These are phyloP conservation scores for Pseudogymnoascus sp. DNA, from an alignment of 2,329 filamentous ascomycete genomes.

Conservation along the genomic window DNA sequence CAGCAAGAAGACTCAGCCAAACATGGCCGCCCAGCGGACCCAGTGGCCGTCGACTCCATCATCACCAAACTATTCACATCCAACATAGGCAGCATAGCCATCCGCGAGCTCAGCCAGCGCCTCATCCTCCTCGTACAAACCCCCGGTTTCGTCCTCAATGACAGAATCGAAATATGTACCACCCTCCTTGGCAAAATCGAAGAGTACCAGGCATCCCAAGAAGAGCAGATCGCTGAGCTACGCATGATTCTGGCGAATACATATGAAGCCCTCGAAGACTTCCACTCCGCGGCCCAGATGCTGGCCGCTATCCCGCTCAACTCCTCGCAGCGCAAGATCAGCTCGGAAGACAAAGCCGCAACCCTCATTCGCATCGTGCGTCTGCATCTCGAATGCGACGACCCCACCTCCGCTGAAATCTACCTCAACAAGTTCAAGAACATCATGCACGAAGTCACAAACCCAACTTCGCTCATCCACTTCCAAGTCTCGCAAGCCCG, in stretches of 20 bases:
- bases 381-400: slow-evolving; percentile 88
- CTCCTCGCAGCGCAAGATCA: slow-evolving; percentile 74
- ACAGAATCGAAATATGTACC: slow-evolving; percentile 68
- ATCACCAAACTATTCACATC: slow-evolving; percentile 26
- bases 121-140: slow-evolving; percentile 57
- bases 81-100: slow-evolving; percentile 26
- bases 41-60: slow-evolving; percentile 23
- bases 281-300: slow-evolving; percentile 63
- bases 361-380: slow-evolving; percentile 93
- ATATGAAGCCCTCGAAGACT: slow-evolving; percentile 77
- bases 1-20: slow-evolving; percentile 36
- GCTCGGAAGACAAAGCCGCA: slow-evolving; percentile 70
- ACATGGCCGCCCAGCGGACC: slow-evolving; percentile 16
- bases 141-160: slow-evolving; percentile 48
- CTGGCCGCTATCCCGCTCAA: slow-evolving; percentile 83
- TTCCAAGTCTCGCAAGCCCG: slow-evolving; percentile 89
- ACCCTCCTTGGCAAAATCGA: slow-evolving; percentile 57
- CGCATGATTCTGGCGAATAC: slow-evolving; percentile 76
- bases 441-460: slow-evolving; percentile 68
- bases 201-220: slow-evolving; percentile 51
- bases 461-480: slow-evolving; percentile 67
- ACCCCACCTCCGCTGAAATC: slow-evolving; percentile 72
- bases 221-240: slow-evolving; percentile 74
- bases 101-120: slow-evolving; percentile 27
- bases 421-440: slow-evolving; percentile 96